Percentiles rank a stretch among this genome's conserved stretches.
phyloP scores from a whole-genome alignment of 441 rosid genomes.

The Croton setiger region DNA sequence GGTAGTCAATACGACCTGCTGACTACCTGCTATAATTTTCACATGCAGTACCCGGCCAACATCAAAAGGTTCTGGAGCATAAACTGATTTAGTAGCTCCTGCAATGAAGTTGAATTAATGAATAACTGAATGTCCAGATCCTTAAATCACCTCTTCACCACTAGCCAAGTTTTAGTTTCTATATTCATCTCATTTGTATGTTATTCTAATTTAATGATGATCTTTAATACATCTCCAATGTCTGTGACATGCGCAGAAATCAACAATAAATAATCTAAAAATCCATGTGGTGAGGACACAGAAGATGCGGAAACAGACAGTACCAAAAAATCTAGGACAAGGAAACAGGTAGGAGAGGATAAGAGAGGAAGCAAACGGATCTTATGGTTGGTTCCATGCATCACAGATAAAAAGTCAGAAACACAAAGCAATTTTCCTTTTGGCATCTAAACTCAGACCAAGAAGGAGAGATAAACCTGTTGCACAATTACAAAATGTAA shows the following conservation, averaged over 20 bases:
- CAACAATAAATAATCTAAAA: neutral
- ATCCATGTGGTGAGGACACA: no score
- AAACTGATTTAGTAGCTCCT: slow-evolving; percentile 89
- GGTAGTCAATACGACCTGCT: slow-evolving; percentile 53
- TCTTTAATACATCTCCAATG: neutral
- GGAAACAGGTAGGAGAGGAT: no score
- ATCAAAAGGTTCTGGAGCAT: slow-evolving; percentile 95
- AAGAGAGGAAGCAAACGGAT: no score
- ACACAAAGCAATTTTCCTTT: neutral
- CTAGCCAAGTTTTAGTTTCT: slow-evolving; percentile 3
- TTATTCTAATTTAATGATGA: neutral
- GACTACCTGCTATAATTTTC: slow-evolving; percentile 55
- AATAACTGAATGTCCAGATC: slow-evolving; percentile 5
- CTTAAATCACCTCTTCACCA: neutral
- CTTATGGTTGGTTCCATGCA: neutral
- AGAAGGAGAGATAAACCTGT: neutral
- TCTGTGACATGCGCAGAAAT: neutral
- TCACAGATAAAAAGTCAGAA: no score
- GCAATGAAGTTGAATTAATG: slow-evolving; percentile 21
- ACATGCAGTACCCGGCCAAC: slow-evolving; percentile 73
- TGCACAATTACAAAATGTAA: neutral
- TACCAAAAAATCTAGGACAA: no score
- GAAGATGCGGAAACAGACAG: no score
- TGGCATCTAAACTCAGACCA: neutral
- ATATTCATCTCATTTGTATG: neutral